These are phyloP conservation scores for Sugiyamaella grinbergsii DNA, from an alignment of 1,139 yeast species.

Conservation along the genomic window DNA sequence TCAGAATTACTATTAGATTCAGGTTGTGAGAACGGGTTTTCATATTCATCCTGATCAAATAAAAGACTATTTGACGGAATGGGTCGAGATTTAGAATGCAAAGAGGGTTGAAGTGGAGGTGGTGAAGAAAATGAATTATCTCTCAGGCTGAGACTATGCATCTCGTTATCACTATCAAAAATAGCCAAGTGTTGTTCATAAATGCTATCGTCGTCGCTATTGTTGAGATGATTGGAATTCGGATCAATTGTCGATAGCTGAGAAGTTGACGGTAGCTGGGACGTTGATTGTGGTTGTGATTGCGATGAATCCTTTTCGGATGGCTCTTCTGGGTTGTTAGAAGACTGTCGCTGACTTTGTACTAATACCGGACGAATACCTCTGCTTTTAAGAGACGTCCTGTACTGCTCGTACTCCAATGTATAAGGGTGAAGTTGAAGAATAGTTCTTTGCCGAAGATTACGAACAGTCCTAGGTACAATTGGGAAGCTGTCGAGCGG, in stretches of 20 bases:
- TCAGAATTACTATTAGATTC: background rate
- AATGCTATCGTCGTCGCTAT: background rate
- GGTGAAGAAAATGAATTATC: conserved; percentile 9
- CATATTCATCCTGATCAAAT: conserved; percentile 8
- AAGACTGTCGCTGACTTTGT: background rate
- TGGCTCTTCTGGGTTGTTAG: background rate
- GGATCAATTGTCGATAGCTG: background rate
- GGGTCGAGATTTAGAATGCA: background rate
- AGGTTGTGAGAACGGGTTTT: conserved; percentile 1
- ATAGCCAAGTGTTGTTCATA: background rate
- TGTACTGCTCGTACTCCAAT: conserved; percentile 21
- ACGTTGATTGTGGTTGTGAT: conserved; percentile 1
- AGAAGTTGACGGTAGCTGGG: conserved; percentile 6
- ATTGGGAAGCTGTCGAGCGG: conserved; percentile 1
- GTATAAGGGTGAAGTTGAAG: conserved; percentile 26
- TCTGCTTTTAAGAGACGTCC: conserved; percentile 14
- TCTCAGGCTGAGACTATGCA: background rate
- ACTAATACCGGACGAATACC: conserved; percentile 20
- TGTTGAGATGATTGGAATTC: background rate
- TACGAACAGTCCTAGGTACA: conserved; percentile 5
- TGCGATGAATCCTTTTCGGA: background rate
- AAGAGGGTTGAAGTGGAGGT: background rate
- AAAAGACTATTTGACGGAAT: background rate
- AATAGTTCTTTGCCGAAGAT: conserved; percentile 23
- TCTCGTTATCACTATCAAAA: conserved; percentile 2